These are phyloP conservation scores for Salvia miltiorrhiza DNA, from an alignment of 257 asterid species.

Conservation along the genomic window DNA sequence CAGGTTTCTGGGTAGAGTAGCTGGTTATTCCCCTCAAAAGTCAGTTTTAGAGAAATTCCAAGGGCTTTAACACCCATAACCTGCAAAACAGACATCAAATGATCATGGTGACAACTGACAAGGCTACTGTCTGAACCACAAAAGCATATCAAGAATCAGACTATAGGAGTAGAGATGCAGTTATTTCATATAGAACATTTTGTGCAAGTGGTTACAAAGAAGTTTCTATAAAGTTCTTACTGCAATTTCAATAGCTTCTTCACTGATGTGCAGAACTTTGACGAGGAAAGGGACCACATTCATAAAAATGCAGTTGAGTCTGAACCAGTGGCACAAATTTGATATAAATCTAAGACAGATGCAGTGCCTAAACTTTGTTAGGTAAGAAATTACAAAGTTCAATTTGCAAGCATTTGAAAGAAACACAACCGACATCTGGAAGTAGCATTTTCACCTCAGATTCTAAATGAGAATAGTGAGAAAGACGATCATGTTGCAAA, in stretches of 20 bases:
- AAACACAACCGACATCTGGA: not conserved
- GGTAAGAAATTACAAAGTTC: not conserved
- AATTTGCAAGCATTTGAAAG: not conserved
- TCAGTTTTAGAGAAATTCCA: slow-evolving; percentile 76
- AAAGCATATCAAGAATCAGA: not conserved
- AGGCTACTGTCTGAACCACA: slow-evolving; percentile 1
- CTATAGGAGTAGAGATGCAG: not conserved
- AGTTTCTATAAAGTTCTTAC: too few relatives aligned
- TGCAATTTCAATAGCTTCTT: slow-evolving; percentile 1
- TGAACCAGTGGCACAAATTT: not conserved
- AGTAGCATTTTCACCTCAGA: not conserved
- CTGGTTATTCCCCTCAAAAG: slow-evolving; percentile 84
- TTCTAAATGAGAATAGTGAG: not conserved
- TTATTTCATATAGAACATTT: too few relatives aligned
- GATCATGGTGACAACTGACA: not conserved
- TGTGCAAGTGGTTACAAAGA: too few relatives aligned
- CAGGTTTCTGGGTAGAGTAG: slow-evolving; percentile 74
- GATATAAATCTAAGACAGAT: not conserved
- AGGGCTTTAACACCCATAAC: slow-evolving; percentile 95
- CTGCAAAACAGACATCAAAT: slow-evolving; percentile 36
- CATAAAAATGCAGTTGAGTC: not conserved
- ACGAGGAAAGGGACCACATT: not conserved
- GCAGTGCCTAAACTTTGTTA: not conserved
- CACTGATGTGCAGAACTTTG: not conserved
- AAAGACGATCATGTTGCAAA: not conserved